A percentile compares a stretch with the other conserved stretches of the same genome.
phyloP scores from a whole-genome alignment of 805 yeast genomes.

The Ogataea trehaloabstinens region DNA sequence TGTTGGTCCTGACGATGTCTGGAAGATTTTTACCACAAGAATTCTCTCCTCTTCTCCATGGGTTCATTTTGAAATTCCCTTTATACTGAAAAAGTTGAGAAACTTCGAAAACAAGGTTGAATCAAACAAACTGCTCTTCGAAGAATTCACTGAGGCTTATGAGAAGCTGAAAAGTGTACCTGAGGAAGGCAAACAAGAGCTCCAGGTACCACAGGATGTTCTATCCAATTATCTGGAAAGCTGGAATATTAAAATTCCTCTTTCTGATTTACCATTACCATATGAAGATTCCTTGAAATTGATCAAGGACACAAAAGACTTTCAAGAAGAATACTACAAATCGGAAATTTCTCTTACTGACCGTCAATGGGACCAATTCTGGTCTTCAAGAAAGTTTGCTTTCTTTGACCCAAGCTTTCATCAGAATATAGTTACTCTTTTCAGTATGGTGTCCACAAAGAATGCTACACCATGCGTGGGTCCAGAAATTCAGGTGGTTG shows the following conservation, averaged over 20 bases:
- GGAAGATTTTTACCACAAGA: constrained; percentile 40
- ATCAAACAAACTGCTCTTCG: constrained; percentile 29
- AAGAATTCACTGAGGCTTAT: constrained; percentile 17
- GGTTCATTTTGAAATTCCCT: constrained; percentile 70
- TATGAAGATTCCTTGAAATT: constrained; percentile 36
- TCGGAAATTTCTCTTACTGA: constrained; percentile 34
- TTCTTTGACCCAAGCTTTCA: constrained; percentile 68
- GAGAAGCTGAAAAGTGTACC: constrained; percentile 23
- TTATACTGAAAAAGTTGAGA: constrained; percentile 18
- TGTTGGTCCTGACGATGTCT: constrained; percentile 30
- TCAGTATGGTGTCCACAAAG: constrained; percentile 77
- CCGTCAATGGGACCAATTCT: constrained; percentile 70
- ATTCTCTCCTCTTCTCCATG: constrained; percentile 83
- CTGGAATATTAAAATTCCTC: constrained; percentile 17
- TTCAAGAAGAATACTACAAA: constrained; percentile 26
- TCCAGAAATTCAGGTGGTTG: constrained; percentile 80
- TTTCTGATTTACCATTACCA: constrained; percentile 36
- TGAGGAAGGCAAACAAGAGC: constrained; percentile 1
- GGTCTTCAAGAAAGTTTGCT: constrained; percentile 41
- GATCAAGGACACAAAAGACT: constrained; percentile 32
- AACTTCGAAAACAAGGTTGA: constrained; percentile 26
- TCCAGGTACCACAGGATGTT: constrained; percentile 18
- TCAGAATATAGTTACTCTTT: constrained; percentile 74
- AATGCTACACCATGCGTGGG: constrained; percentile 92
- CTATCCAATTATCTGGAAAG: constrained; percentile 9